These are phyloP conservation scores for Hydnomerulius pinastri DNA, from an alignment of 768 basidiomycete genomes.

Conservation along the genomic window DNA sequence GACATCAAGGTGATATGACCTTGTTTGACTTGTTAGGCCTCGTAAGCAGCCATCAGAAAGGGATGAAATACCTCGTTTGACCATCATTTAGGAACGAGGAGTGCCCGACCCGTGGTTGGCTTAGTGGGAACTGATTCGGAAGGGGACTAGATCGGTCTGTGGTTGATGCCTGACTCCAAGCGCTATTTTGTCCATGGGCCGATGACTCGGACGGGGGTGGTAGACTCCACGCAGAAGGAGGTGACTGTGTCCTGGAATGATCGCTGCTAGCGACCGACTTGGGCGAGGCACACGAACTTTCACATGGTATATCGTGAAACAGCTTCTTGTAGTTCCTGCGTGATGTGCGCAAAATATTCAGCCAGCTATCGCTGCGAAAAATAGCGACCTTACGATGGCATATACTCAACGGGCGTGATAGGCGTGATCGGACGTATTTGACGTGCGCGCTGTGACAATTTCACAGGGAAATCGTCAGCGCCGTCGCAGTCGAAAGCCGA, in stretches of 20 bases:
- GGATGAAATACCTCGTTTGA: slow-evolving; percentile 49
- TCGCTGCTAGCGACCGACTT: slow-evolving; percentile 42
- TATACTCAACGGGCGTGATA: slow-evolving; percentile 37
- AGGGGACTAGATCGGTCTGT: slow-evolving; percentile 36
- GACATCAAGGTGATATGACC: slow-evolving; percentile 79
- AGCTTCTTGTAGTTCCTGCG: slow-evolving; percentile 33
- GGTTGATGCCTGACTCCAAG: slow-evolving; percentile 29
- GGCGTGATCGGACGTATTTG: slow-evolving; percentile 38
- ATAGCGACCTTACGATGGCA: slow-evolving; percentile 29
- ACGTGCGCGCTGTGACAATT: slow-evolving; percentile 24
- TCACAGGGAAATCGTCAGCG: slow-evolving; percentile 14
- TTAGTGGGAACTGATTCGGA: slow-evolving; percentile 37
- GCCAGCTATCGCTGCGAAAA: slow-evolving; percentile 8
- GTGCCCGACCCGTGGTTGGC: slow-evolving; percentile 56
- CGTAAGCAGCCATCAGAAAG: slow-evolving; percentile 9
- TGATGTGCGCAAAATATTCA: slow-evolving; percentile 11
- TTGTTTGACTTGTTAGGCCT: slow-evolving; percentile 31
- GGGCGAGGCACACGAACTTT: slow-evolving; percentile 31
- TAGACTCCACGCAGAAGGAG: slow-evolving; percentile 45
- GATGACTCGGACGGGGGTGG: slow-evolving; percentile 37
- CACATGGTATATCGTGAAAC: slow-evolving; percentile 34
- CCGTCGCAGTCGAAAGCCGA: background rate
- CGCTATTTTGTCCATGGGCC: slow-evolving; percentile 20
- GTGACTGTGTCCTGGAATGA: slow-evolving; percentile 49
- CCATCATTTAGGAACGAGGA: slow-evolving; percentile 59